Percentiles rank a stretch among this genome's conserved stretches.
These are phyloP conservation scores for Microbotryum silenes-acaulis DNA, from an alignment of 1,284 basidiomycete species.

Conservation along the genomic window DNA sequence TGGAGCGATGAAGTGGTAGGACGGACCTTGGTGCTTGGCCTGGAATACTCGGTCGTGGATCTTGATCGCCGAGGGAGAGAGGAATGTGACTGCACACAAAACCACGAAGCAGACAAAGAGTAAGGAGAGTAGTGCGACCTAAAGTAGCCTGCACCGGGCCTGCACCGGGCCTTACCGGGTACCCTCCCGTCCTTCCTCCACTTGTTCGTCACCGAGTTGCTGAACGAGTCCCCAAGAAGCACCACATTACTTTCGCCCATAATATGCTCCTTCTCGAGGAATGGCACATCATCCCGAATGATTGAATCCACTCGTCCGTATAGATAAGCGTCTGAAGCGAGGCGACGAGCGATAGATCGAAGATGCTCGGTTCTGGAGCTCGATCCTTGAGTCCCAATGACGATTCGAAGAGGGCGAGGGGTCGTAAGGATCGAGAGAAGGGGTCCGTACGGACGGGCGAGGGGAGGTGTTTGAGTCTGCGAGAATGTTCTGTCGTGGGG, in stretches of 20 bases:
- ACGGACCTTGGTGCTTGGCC: constrained; percentile 1
- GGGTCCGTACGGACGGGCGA: constrained; percentile 49
- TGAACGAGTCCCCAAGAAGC: background rate
- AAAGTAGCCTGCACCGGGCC: background rate
- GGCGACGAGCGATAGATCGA: constrained; percentile 52
- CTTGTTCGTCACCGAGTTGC: background rate
- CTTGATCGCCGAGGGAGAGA: background rate
- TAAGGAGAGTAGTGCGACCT: background rate
- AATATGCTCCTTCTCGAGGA: constrained; percentile 30
- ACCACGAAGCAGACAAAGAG: background rate
- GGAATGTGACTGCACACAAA: constrained; percentile 1
- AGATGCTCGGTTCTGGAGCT: constrained; percentile 28
- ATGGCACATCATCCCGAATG: constrained; percentile 50
- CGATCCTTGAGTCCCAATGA: constrained; percentile 44
- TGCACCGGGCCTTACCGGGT: constrained; percentile 1
- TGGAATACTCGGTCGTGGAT: constrained; percentile 1
- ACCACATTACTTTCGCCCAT: constrained; percentile 1
- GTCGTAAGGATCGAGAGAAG: constrained; percentile 57
- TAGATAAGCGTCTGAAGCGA: constrained; percentile 58
- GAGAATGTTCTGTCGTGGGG: background rate
- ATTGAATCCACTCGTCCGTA: constrained; percentile 63
- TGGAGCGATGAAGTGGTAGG: background rate
- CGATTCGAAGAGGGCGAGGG: constrained; percentile 49
- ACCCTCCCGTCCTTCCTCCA: background rate
- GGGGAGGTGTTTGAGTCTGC: background rate